phyloP scores from a whole-genome alignment of 371 early-diverging fungal genomes.

The Mucor circinelloides region DNA sequence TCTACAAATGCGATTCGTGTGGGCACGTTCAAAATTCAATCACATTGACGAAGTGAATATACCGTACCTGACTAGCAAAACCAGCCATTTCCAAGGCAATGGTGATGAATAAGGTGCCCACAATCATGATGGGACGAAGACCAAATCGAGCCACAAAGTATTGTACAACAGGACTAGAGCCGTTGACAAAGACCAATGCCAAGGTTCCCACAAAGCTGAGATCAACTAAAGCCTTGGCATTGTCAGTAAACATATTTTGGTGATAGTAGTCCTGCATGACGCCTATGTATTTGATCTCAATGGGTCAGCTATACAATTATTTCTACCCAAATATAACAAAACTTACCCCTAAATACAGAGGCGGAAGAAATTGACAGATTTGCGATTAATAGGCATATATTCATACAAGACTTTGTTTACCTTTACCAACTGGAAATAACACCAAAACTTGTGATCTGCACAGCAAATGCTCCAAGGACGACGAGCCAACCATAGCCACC shows the following conservation, averaged over 20 bases:
- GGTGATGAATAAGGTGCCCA: constrained; percentile 23
- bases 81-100: constrained; percentile 44
- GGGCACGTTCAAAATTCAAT: no score
- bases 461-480: constrained; percentile 57
- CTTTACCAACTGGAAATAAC: constrained; percentile 32
- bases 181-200: constrained; percentile 33
- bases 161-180: constrained; percentile 37
- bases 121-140: constrained; percentile 25
- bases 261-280: constrained; percentile 35
- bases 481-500: constrained; percentile 66
- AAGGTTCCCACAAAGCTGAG: constrained; percentile 46
- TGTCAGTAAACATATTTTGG: constrained; percentile 21
- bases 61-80: constrained; percentile 16
- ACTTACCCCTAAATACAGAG: no score
- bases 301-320: no score
- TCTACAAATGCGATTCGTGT: constrained; percentile 50
- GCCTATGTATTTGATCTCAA: constrained; percentile 16
- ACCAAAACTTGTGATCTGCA: constrained; percentile 62
- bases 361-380: background rate
- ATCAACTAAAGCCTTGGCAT: constrained; percentile 22
- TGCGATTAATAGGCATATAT: background rate
- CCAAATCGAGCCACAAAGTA: constrained; percentile 28
- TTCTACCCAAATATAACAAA: no score
- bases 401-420: constrained; percentile 3
- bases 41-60: no score